Evolutionary conservation across 1,284 basidiomycete genomes (phyloP).

Genomic region (Sanghuangporus sanghuang): DNA sequence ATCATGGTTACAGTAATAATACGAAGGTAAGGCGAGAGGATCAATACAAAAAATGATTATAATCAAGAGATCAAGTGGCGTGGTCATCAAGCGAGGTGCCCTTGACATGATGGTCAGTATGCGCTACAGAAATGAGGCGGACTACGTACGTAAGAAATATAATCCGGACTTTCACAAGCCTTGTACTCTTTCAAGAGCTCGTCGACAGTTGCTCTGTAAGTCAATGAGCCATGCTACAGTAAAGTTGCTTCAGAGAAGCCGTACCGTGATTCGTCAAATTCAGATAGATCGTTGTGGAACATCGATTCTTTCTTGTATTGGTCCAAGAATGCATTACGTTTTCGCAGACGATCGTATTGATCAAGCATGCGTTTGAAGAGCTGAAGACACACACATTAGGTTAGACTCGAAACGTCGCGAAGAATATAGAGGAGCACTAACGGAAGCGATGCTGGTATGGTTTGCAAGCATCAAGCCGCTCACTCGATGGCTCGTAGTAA

Average conservation of each 20-base stretch:
- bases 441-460: constrained; percentile 94
- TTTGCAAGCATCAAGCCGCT: constrained; percentile 99
- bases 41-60: background rate
- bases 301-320: constrained; percentile 97
- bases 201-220: constrained; percentile 70
- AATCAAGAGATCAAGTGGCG: background rate
- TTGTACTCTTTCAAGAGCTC: constrained; percentile 89
- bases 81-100: constrained; percentile 1
- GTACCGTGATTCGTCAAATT: constrained; percentile 92
- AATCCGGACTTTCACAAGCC: constrained; percentile 88
- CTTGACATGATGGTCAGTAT: background rate
- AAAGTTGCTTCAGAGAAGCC: constrained; percentile 18
- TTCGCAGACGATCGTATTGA: constrained; percentile 87
- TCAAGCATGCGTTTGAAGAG: constrained; percentile 95
- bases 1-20: constrained; percentile 9
- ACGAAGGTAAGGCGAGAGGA: background rate
- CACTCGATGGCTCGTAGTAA: constrained; percentile 85
- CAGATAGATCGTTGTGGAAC: constrained; percentile 87
- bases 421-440: constrained; percentile 35
- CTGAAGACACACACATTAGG: constrained; percentile 34
- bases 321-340: constrained; percentile 93
- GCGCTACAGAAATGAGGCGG: background rate
- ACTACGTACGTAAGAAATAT: constrained; percentile 71
- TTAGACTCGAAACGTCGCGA: background rate
- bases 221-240: constrained; percentile 4